phyloP scores from a whole-genome alignment of 768 basidiomycete genomes.

The Chalciporus pseudorubinellus region DNA sequence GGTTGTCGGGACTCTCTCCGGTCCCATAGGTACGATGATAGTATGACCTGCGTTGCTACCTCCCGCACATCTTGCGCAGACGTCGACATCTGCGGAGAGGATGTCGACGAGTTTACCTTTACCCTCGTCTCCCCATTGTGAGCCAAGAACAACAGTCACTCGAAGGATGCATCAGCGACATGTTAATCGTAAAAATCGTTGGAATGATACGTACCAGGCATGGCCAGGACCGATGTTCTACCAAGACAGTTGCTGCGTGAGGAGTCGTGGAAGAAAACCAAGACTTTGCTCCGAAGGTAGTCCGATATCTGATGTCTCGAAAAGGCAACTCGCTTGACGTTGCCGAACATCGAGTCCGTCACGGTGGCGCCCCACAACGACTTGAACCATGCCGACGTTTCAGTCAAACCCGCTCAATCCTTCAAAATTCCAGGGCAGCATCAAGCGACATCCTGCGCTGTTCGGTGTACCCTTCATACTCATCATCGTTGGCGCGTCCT shows the following conservation, averaged over 20 bases:
- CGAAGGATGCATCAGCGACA: slow-evolving; percentile 6
- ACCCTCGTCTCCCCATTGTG: slow-evolving; percentile 93
- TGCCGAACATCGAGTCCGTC: background rate
- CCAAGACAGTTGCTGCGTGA: slow-evolving; percentile 2
- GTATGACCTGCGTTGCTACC: slow-evolving; percentile 99
- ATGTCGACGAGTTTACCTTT: slow-evolving; percentile 98
- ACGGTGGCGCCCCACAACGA: background rate
- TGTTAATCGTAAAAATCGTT: background rate
- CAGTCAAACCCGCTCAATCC: slow-evolving; percentile 39
- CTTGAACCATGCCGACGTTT: slow-evolving; percentile 62
- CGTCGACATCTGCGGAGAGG: slow-evolving; percentile 81
- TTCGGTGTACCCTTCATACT: slow-evolving; percentile 89
- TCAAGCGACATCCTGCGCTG: slow-evolving; percentile 61
- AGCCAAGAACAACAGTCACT: slow-evolving; percentile 77
- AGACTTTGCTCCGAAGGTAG: background rate
- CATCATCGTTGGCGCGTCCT: slow-evolving; percentile 84
- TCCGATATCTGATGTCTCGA: slow-evolving; percentile 4
- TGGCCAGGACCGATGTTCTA: slow-evolving; percentile 12
- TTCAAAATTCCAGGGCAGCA: slow-evolving; percentile 30
- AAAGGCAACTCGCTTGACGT: slow-evolving; percentile 11
- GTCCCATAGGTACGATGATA: slow-evolving; percentile 77
- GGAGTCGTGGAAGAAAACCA: slow-evolving; percentile 10
- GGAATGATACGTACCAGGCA: slow-evolving; percentile 20
- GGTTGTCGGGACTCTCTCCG: slow-evolving; percentile 70
- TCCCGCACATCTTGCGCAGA: slow-evolving; percentile 95